A percentile compares a stretch with the other conserved stretches of the same genome.
Conservation (phyloP, 306 rosid genomes). For the Malus sylvestris region DNA sequence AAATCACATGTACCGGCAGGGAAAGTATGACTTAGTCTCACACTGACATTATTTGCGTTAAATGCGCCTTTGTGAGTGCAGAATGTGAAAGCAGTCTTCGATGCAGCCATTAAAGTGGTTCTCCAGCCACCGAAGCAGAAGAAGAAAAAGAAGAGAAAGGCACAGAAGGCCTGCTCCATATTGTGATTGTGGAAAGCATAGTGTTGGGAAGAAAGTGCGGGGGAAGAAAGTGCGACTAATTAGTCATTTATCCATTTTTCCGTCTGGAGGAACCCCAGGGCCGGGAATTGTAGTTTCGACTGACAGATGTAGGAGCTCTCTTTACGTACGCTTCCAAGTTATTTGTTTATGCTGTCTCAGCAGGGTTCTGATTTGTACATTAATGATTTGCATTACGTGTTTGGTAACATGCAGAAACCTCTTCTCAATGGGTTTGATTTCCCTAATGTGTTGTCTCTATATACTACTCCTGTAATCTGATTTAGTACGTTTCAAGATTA, state of each 20-base stretch:
- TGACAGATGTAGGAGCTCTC: constrained; percentile 32
- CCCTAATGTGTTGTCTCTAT: constrained; percentile 22
- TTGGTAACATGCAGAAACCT: constrained; percentile 14
- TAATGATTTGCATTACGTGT: constrained; percentile 28
- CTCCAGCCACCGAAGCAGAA: constrained; percentile 91
- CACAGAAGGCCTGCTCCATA: constrained; percentile 75
- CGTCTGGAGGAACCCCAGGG: constrained; percentile 29
- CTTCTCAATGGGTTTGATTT: constrained; percentile 22
- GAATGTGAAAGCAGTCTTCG: constrained; percentile 95
- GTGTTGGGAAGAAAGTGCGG: constrained; percentile 28
- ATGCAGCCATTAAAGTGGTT: constrained; percentile 90
- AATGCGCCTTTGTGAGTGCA: constrained; percentile 26
- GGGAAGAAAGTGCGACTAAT: constrained; percentile 32
- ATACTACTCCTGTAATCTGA: constrained; percentile 7
- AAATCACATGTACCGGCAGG: neutral
- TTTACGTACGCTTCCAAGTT: constrained; percentile 23
- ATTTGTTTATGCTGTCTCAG: constrained; percentile 24
- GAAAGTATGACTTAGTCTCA: constrained; percentile 3
- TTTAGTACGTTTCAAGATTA: constrained; percentile 3
- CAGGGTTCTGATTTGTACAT: constrained; percentile 40
- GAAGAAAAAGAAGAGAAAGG: constrained; percentile 67
- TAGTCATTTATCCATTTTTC: constrained; percentile 36
- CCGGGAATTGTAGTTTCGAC: constrained; percentile 22
- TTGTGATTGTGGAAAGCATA: constrained; percentile 38
- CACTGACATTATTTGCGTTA: neutral